phyloP scores from a whole-genome alignment of 1,139 yeast genomes.

The Candida sanyaensis region DNA sequence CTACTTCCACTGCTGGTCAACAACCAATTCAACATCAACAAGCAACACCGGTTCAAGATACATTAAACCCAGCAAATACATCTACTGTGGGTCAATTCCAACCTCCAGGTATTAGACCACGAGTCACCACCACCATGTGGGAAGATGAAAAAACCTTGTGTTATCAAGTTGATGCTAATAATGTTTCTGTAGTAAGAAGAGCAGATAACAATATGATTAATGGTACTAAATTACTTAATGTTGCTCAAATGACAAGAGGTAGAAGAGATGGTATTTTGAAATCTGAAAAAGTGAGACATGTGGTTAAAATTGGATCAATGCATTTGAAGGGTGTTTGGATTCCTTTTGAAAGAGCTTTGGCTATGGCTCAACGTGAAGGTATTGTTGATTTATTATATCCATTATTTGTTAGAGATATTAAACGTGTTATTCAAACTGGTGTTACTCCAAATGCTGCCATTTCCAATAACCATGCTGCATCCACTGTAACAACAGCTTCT shows the following conservation, averaged over 20 bases:
- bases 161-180: constrained; percentile 50
- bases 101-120: constrained; percentile 43
- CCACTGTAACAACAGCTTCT: constrained; percentile 15
- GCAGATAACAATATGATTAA: constrained; percentile 54
- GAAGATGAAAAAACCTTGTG: constrained; percentile 49
- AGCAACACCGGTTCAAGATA: constrained; percentile 23
- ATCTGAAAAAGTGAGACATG: constrained; percentile 44
- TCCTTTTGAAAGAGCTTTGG: constrained; percentile 54
- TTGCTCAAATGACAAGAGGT: constrained; percentile 94
- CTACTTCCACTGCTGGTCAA: constrained; percentile 8
- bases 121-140: constrained; percentile 48
- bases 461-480: constrained; percentile 13
- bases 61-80: constrained; percentile 24
- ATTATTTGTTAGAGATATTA: constrained; percentile 47
- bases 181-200: constrained; percentile 49
- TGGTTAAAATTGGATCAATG: constrained; percentile 56
- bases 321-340: constrained; percentile 60
- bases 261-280: constrained; percentile 86
- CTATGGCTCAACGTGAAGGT: constrained; percentile 53
- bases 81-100: constrained; percentile 50
- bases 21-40: constrained; percentile 11
- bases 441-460: constrained; percentile 36
- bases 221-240: constrained; percentile 73
- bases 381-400: constrained; percentile 42
- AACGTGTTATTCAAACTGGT: constrained; percentile 58